These are phyloP conservation scores for Leccinum incarnatum DNA, from an alignment of 768 basidiomycete species.

Conservation along the genomic window DNA sequence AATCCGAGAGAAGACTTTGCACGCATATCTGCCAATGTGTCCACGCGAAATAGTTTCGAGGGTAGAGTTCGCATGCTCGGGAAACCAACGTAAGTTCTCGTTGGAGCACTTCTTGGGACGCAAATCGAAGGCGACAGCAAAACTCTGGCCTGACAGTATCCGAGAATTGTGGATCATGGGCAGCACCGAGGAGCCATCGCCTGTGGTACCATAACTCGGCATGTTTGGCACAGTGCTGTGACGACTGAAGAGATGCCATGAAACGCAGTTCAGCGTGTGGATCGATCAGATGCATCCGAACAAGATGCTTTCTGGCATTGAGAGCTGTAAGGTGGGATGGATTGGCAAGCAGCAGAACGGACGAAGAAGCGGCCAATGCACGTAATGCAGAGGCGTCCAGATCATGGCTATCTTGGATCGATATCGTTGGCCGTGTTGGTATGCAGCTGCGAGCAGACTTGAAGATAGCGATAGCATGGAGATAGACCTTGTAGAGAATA, in stretches of 20 bases:
- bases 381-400: slow-evolving; percentile 10
- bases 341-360: slow-evolving; percentile 59
- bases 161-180: slow-evolving; percentile 24
- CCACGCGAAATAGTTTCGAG: slow-evolving; percentile 78
- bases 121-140: slow-evolving; percentile 7
- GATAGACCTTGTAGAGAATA: slow-evolving; percentile 50
- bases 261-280: slow-evolving; percentile 47
- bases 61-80: slow-evolving; percentile 57
- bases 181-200: slow-evolving; percentile 53
- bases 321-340: slow-evolving; percentile 69
- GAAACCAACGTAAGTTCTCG: slow-evolving; percentile 49
- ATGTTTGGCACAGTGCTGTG: slow-evolving; percentile 58
- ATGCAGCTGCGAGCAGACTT: slow-evolving; percentile 19
- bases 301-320: slow-evolving; percentile 55
- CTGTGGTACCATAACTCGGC: slow-evolving; percentile 71
- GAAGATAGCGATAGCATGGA: slow-evolving; percentile 41
- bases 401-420: background rate
- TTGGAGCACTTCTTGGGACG: slow-evolving; percentile 36
- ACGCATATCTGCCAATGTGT: slow-evolving; percentile 54
- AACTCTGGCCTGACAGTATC: background rate
- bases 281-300: slow-evolving; percentile 37
- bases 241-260: slow-evolving; percentile 47
- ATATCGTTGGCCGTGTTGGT: background rate
- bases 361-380: slow-evolving; percentile 35
- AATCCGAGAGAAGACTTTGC: slow-evolving; percentile 27